Evolutionary conservation across 345 rosid species (phyloP), one percentile per base, ranked within the genome.

Genomic region (Corchorus capsularis): DNA sequence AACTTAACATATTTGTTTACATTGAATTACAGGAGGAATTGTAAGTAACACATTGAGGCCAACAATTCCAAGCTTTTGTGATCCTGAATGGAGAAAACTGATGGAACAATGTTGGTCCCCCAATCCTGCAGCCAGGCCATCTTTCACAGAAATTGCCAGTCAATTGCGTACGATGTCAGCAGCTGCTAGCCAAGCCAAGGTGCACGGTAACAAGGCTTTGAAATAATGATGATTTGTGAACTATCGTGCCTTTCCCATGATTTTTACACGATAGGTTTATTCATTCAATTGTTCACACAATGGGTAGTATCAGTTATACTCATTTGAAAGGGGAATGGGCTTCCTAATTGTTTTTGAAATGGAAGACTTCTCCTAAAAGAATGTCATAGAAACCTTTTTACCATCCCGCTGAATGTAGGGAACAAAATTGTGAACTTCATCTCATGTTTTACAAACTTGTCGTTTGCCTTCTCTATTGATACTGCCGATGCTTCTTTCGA

Each of bases 91-190:
- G 94, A 85, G 83, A 81, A 80, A 73, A 47, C 63, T 92, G 72
- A 92, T 92, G 94, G 94, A 92, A 75, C 84, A 87, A 77, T 92
- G 94, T 63, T 92, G 97, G 94, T 88, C 97, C 4, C 97, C 97
- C 22, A 87, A 89, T 77, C 94, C 97, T 61, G 78, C 77, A 62
- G 86, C 76, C 41, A 83, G 97, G 83, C 97, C 94, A 54, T 82
- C 90, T 47, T 92, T 92, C 83, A 87, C 97, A 3, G 94, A 90
- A 79, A 83, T 92, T 63, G 91, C 94, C 12, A 76, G 89, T 67
- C 86, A 84, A 17, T 77, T 92, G 79, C 89, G 97, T 43, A 83
- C 84, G 37, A 83, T 92, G 94, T 87, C 93, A 16, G 67, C 87
- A 6, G 91, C 91, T 1, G 92, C 92, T 4, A 79, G 78, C 78